A percentile compares a stretch with the other conserved stretches of the same genome.
These are phyloP conservation scores for Terfezia boudieri DNA, from an alignment of 495 filamentous ascomycete genomes.

Conservation along the genomic window DNA sequence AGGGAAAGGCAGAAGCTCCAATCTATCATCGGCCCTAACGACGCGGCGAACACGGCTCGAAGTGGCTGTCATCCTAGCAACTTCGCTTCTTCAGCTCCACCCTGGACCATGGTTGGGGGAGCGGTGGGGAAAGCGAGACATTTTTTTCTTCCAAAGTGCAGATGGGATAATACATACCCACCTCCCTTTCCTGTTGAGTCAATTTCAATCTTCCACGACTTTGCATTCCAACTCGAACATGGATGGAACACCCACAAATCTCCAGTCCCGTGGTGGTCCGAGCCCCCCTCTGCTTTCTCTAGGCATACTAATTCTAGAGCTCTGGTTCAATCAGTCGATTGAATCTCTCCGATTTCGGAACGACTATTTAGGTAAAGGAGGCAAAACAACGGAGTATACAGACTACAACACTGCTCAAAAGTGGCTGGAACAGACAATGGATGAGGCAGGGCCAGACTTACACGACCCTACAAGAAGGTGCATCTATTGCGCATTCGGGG, in stretches of 20 bases:
- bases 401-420: constrained; percentile 16
- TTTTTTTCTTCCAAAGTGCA: constrained; percentile 7
- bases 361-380: constrained; percentile 4
- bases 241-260: no score
- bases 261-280: no score
- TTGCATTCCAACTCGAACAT: no score
- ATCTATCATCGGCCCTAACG: no score
- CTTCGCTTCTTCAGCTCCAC: constrained; percentile 10
- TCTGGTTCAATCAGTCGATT: constrained; percentile 20
- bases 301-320: constrained; percentile 22
- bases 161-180: background rate
- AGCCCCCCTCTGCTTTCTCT: constrained; percentile 6
- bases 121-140: constrained; percentile 1
- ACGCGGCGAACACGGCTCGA: constrained; percentile 4
- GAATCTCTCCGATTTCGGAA: constrained; percentile 9
- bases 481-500: constrained; percentile 6
- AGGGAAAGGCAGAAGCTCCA: no score
- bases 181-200: background rate
- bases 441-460: constrained; percentile 21
- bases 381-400: constrained; percentile 3
- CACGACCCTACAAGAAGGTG: constrained; percentile 22
- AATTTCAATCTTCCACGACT: background rate
- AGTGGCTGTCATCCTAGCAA: constrained; percentile 3
- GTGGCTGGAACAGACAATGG: constrained; percentile 15
- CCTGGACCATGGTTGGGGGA: constrained; percentile 9